Evolutionary conservation across 805 yeast species (phyloP).

Genomic region (Lipomyces kockii): DNA sequence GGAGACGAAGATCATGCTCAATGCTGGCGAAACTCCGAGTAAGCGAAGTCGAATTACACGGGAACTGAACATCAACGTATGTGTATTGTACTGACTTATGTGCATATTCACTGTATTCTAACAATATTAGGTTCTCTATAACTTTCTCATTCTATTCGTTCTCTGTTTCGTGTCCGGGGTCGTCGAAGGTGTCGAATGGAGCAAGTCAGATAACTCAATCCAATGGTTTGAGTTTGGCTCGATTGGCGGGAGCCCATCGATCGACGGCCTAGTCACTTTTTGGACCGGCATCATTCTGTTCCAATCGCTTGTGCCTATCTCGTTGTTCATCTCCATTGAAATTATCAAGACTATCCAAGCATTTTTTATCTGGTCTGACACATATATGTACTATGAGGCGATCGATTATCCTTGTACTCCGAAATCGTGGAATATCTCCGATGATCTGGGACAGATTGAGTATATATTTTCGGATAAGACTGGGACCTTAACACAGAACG

Average conservation of each 20-base stretch:
- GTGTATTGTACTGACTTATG: background rate
- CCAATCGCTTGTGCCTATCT: slow-evolving; percentile 79
- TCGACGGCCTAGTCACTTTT: slow-evolving; percentile 68
- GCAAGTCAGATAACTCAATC: slow-evolving; percentile 52
- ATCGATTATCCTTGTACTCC: slow-evolving; percentile 80
- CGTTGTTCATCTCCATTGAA: slow-evolving; percentile 77
- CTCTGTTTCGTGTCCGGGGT: slow-evolving; percentile 73
- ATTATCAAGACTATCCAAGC: slow-evolving; percentile 80
- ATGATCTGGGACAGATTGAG: slow-evolving; percentile 83
- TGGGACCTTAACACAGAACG: slow-evolving; percentile 81
- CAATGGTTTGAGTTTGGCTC: slow-evolving; percentile 65
- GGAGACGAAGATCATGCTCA: slow-evolving; percentile 77
- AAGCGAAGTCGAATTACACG: slow-evolving; percentile 68
- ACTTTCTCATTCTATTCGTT: slow-evolving; percentile 63
- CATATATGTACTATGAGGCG: slow-evolving; percentile 67
- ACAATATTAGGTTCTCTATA: slow-evolving; percentile 50
- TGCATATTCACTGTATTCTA: background rate
- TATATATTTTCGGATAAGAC: slow-evolving; percentile 83
- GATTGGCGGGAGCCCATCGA: slow-evolving; percentile 61
- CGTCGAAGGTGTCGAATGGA: slow-evolving; percentile 68
- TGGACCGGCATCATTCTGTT: slow-evolving; percentile 74
- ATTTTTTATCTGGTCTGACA: slow-evolving; percentile 71
- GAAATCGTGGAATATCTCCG: slow-evolving; percentile 81
- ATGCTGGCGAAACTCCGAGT: slow-evolving; percentile 78
- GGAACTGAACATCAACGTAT: slow-evolving; percentile 67